Base-by-base conservation (phyloP, 1,284 basidiomycete species). In the Tetrapyrgos nigripes region DNA sequence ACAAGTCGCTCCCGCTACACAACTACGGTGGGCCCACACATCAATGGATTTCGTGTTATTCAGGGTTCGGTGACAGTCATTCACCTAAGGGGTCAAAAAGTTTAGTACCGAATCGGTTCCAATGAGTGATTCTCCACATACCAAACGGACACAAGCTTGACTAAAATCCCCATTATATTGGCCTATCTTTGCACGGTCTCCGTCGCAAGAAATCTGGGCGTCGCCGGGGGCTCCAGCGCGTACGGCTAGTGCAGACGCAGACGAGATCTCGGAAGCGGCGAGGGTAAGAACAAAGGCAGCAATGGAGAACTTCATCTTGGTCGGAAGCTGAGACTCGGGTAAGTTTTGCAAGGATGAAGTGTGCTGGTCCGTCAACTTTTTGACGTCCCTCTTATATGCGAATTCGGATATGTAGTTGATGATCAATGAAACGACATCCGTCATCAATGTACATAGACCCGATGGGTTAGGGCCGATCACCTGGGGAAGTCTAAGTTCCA, bases 81-180 rank as follows among this genome's bases (percentile, higher is more conserved):
- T 31, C 14, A 50, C 48, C 48, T 50, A 50, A 29, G 6, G 48
- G 37, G 19, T 31, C 27, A 50, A 31, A 21, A 14, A 48, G 19
- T 50, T 19, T 3, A 28, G 21, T 50, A 29, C 26, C 23, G 8
- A 50, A 4, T 48, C 28, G 46, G 28, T 27, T 3, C 46, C 46
- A 17, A n/a, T 19, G 4, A 23, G 19, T 8, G 4, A 3, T 17
- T 17, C 27, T n/a, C n/a, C 13, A 50, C 48, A 19, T 50, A 50
- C 48, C 27, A 50, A 31, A 28, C 19, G 27, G 26, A 50, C 48
- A n/a, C 48, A 50, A 50, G 48, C 48, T n/a, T 28, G 21, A n/a
- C 48, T 50, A 28, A 50, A 50, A 5, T 31, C 48, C 10, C 48
- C 48, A n/a, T 50, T 50, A 50, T 50, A 50, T 13, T 50, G 48